These are phyloP conservation scores for Bruguiera sexangula DNA, from an alignment of 345 rosid species.

Conservation along the genomic window DNA sequence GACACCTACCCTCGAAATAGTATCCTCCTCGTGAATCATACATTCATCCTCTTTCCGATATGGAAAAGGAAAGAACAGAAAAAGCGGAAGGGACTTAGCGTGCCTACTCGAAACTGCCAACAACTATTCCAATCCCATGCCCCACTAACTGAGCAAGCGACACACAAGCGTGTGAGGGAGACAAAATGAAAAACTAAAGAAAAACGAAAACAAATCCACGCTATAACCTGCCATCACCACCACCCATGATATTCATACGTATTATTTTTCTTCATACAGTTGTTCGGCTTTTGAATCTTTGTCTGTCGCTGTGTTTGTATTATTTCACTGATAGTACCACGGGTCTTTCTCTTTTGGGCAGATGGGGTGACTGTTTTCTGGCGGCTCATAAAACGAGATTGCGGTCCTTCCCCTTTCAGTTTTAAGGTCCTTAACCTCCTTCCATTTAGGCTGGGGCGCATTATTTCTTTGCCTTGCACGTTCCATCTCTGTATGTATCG, in stretches of 20 bases:
- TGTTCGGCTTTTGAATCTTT: background rate
- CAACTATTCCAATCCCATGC: constrained; percentile 6
- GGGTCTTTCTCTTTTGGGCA: background rate
- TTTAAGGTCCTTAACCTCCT: constrained; percentile 23
- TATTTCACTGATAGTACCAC: background rate
- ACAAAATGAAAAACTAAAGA: constrained; percentile 5
- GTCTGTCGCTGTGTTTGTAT: no score
- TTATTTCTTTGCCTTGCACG: constrained; percentile 26
- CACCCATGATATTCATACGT: no score
- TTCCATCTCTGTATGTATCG: constrained; percentile 14
- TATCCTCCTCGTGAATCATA: constrained; percentile 24
- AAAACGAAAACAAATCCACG: background rate
- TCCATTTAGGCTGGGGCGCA: constrained; percentile 17
- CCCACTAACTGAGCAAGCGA: background rate
- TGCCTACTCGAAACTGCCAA: constrained; percentile 13
- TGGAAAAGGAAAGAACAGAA: background rate
- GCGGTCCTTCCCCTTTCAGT: constrained; percentile 35
- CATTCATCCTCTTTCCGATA: constrained; percentile 16
- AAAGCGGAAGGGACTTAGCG: constrained; percentile 10
- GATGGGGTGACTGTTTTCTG: constrained; percentile 8
- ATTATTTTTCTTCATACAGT: background rate
- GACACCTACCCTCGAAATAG: constrained; percentile 17
- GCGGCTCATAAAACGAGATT: constrained; percentile 41
- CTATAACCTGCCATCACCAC: background rate
- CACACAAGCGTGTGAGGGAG: background rate